Percentiles rank a stretch among this genome's conserved stretches.
Conservation (phyloP, 306 rosid genomes). For the Citrullus mucosospermus region DNA sequence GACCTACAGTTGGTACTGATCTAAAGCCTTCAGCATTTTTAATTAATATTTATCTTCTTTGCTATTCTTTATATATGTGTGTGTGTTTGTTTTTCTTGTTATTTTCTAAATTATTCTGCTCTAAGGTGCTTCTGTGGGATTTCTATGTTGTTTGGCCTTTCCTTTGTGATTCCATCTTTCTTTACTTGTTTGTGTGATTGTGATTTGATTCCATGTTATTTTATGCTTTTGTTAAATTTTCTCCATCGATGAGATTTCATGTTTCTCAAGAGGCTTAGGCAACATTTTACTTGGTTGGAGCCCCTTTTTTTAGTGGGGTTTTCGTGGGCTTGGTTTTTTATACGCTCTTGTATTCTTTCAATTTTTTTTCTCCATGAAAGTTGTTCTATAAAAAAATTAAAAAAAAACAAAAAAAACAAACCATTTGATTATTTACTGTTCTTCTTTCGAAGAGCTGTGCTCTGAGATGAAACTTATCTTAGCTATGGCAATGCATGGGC, state of each 20-base stretch:
- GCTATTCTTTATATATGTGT: background rate
- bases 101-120: background rate
- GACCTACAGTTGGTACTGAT: slow-evolving; percentile 61
- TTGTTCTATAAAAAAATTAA: too few relatives aligned
- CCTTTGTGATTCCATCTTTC: background rate
- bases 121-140: background rate
- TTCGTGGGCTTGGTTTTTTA: too few relatives aligned
- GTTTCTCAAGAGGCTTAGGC: too few relatives aligned
- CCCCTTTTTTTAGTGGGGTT: too few relatives aligned
- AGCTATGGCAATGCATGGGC: background rate
- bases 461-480: background rate
- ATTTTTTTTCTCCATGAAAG: too few relatives aligned
- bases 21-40: background rate
- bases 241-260: background rate
- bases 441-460: background rate
- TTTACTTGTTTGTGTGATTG: too few relatives aligned
- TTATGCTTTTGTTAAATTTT: background rate
- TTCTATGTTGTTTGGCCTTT: background rate
- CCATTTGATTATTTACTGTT: too few relatives aligned
- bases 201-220: background rate
- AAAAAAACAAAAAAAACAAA: too few relatives aligned
- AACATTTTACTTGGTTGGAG: too few relatives aligned
- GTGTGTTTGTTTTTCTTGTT: background rate
- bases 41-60: background rate
- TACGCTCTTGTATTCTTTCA: too few relatives aligned